Evolutionary conservation across 2,329 filamentous ascomycete species (phyloP).

Genomic region (Phaeosphaeriaceae sp.): DNA sequence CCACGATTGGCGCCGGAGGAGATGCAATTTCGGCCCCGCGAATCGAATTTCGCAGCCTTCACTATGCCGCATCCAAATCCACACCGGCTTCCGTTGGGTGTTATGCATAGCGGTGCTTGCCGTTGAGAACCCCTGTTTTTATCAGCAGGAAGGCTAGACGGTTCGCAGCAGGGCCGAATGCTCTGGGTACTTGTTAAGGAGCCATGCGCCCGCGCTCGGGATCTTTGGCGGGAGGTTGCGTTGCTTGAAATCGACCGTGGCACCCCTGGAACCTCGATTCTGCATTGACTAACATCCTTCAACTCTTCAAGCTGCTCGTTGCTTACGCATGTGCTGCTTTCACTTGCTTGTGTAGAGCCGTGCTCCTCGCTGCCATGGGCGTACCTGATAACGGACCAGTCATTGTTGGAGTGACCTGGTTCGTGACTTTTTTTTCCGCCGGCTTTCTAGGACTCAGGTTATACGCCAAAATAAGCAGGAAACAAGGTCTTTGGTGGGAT

Average conservation of each 20-base stretch:
- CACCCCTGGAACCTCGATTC: too few relatives aligned
- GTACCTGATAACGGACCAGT: constrained; percentile 32
- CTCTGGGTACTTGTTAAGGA: not conserved
- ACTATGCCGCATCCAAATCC: too few relatives aligned
- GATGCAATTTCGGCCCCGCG: too few relatives aligned
- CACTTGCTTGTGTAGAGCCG: not conserved
- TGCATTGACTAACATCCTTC: not conserved
- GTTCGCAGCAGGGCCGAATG: not conserved
- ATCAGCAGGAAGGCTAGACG: not conserved
- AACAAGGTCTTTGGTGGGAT: constrained; percentile 38
- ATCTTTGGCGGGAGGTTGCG: not conserved
- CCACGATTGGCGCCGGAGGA: too few relatives aligned
- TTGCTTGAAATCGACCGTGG: not conserved
- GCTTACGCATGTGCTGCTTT: constrained; percentile 1
- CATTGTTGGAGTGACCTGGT: constrained; percentile 35
- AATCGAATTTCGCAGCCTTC: too few relatives aligned
- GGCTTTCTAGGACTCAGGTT: constrained; percentile 29
- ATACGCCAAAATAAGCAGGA: constrained; percentile 35
- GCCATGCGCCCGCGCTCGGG: not conserved
- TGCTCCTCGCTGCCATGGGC: constrained; percentile 14
- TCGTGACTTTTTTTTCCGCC: constrained; percentile 26
- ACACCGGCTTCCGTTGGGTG: not conserved
- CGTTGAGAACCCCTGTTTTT: not conserved
- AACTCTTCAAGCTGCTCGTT: not conserved
- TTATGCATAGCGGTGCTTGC: not conserved